phyloP scores from a whole-genome alignment of 75 land plant species.

The Ceratopteris richardii region DNA sequence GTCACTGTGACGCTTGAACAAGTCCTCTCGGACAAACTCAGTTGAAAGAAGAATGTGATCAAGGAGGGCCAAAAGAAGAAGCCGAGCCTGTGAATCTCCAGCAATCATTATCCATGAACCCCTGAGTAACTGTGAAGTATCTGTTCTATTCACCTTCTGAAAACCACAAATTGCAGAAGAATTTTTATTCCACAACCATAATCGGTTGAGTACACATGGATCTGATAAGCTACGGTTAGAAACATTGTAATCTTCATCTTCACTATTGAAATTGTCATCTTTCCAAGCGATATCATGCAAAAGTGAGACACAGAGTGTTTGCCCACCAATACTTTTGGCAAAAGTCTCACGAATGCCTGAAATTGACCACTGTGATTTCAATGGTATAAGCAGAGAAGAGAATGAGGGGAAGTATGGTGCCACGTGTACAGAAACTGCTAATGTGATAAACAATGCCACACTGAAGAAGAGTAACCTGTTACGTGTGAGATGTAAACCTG shows the following conservation, averaged over 20 bases:
- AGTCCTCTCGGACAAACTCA: slow-evolving; percentile 27
- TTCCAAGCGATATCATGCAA: slow-evolving; percentile 16
- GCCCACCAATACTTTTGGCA: background rate
- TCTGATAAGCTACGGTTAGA: background rate
- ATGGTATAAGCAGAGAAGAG: background rate
- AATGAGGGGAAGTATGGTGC: slow-evolving; percentile 60
- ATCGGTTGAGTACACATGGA: background rate
- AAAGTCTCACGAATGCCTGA: background rate
- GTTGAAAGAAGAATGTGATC: slow-evolving; percentile 34
- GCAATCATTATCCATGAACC: slow-evolving; percentile 89
- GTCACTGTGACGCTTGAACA: slow-evolving; percentile 74
- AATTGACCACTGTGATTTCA: background rate
- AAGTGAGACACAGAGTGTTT: slow-evolving; percentile 4
- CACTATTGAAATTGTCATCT: background rate
- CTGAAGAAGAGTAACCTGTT: slow-evolving; percentile 85
- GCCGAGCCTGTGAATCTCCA: slow-evolving; percentile 86
- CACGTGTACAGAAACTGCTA: slow-evolving; percentile 71
- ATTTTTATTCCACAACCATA: slow-evolving; percentile 33
- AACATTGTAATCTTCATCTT: background rate
- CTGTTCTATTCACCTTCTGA: slow-evolving; percentile 31
- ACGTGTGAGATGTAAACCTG: slow-evolving; percentile 82
- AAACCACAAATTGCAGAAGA: slow-evolving; percentile 34
- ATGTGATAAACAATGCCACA: slow-evolving; percentile 68
- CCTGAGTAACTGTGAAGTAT: slow-evolving; percentile 53
- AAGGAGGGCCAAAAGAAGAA: slow-evolving; percentile 54